Evolutionary conservation across 495 filamentous ascomycete genomes (phyloP).

Genomic region (Lophium mytilinum): DNA sequence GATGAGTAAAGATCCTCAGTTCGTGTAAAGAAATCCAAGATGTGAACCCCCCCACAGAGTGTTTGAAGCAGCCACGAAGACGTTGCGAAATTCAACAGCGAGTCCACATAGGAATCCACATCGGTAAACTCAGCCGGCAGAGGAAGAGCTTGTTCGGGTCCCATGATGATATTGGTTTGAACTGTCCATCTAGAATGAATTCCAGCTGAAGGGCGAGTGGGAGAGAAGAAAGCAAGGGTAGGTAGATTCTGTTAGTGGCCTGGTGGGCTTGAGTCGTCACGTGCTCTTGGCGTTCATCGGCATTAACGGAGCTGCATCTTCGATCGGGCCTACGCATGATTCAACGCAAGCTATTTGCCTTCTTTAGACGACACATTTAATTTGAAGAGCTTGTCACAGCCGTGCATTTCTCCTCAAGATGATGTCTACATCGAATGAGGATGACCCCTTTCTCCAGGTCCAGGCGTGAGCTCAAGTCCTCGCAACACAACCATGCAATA

Average conservation of each 20-base stretch:
- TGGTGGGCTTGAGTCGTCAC: no score
- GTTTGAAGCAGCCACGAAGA: conserved; percentile 72
- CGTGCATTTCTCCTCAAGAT: conserved; percentile 6
- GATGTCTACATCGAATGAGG: conserved; percentile 18
- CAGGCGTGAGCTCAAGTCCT: conserved; percentile 16
- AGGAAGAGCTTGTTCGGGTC: conserved; percentile 48
- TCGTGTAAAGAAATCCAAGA: conserved; percentile 90
- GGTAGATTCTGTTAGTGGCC: no score
- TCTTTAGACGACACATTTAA: no score
- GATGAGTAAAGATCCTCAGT: conserved; percentile 68
- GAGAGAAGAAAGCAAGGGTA: not conserved
- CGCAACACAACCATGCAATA: not conserved
- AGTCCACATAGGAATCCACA: conserved; percentile 66
- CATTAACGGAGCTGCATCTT: no score
- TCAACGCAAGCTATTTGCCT: no score
- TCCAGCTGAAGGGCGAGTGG: not conserved
- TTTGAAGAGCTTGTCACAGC: no score
- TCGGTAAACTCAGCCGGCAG: conserved; percentile 46
- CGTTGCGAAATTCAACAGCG: conserved; percentile 66
- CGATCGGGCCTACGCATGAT: no score
- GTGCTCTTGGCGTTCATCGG: no score
- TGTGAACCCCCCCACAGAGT: conserved; percentile 87
- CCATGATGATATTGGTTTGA: conserved; percentile 31
- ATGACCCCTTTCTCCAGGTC: conserved; percentile 26
- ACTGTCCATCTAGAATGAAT: conserved; percentile 4